Evolutionary conservation across 2,329 filamentous ascomycete genomes (phyloP), one percentile per base, ranked within the genome.

Genomic region (Colletotrichum sp.): DNA sequence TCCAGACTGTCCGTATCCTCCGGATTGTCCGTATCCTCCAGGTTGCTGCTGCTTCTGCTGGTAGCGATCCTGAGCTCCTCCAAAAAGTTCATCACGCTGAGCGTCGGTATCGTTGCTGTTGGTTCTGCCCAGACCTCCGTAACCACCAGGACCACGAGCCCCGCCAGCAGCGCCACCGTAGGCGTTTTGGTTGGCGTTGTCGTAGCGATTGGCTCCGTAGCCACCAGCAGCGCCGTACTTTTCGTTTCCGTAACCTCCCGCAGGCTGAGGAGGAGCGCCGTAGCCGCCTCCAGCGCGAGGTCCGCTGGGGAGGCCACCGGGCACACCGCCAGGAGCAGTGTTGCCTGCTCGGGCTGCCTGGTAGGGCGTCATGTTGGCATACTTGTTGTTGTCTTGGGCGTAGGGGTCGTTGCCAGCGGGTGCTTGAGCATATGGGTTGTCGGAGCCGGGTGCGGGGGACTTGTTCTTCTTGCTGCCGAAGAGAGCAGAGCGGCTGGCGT

Each of bases 11-110:
- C 76, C 75, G 13, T 79, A 62, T 2, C 72, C 71, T 24, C 65
- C 71, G 18, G 60, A 30, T 30, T 65, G 57, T 21, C 76, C 75
- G 16, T 79, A 63, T 2, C 72, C 72, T 26, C 65, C 71, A 21
- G 60, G 49, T 69, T 60, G 81, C 21, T 78, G 75, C 75, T 77
- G 75, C 75, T 83, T 85, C 78, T 89, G 85, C 68, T 88, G 86
- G 39, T 86, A 83, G 64, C 90, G 86, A 72, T 90, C 83, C 36
- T 89, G 84, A 4, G 91, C 91, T 63, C 89, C 89, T 12, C 90
- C 79, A 76, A 95, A 95, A 6, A 95, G 88, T 32, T 90, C 91
- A 81, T 93, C 90, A 55, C 93, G 89, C 78, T 92, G 89, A 75
- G 85, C 85, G 71, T 92, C 90, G 7, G 87, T 86, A 67, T 84